Evolutionary conservation across 257 asterid species (phyloP), one percentile per base, ranked within the genome.

Genomic region (Scutellaria galericulata): DNA sequence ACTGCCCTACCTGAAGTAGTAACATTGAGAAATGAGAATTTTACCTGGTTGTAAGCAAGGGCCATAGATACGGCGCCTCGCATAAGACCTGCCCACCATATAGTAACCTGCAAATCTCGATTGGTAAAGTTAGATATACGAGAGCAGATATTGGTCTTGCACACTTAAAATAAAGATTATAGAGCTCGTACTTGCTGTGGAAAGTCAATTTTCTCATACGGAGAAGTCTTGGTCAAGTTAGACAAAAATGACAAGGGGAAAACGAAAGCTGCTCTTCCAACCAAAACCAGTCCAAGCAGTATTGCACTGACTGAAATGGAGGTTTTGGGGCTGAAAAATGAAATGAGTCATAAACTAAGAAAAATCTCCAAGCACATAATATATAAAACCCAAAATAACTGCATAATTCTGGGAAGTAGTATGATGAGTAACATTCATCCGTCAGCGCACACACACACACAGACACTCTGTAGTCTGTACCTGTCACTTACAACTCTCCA

Each of bases 211-310:
- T 78, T 91, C 76, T 89, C 90, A 22, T 66, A 40, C 5, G 85
- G 78, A 50, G 84, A 60, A 78, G 85, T 89, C 88, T 85, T 89
- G 73, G 81, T 68, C 87, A 93, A 76, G 87, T 93, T 93, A 75
- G 97, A 82, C 79, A 93, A 50, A 77, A 86, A 76, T 47, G 98
- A 93, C 66, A 93, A 74, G 46, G 98, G 98, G 78, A 93, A 91
- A 75, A 93, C 96, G 65, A 93, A 93, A 22, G 96, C 94, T 37
- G 98, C 98, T 81, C 98, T 80, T 78, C 97, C 98, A 35, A 83
- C 71, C 84, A 91, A 80, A 70, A 88, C 80, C 79, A 93, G 85
- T 64, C 96, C 97, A 89, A 93, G 78, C 35, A 93, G 86, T 69
- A 88, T 87, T 55, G 89, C 86, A 84, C 98, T 93, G 68, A 93